Conservation (phyloP, 2,329 filamentous ascomycete genomes). For the Beauveria bassiana region DNA sequence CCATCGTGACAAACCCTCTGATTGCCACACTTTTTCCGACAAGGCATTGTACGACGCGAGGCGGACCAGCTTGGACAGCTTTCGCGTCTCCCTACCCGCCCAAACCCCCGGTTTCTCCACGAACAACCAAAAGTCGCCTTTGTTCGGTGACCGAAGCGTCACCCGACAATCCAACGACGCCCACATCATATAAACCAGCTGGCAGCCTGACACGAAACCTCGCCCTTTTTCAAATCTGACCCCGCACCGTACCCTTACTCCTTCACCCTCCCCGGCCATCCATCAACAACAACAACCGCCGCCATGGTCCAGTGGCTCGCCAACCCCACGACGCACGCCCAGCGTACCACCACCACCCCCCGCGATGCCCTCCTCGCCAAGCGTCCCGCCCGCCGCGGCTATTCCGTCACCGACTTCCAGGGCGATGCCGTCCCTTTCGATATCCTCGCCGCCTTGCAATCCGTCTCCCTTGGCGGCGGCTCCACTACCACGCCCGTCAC, state of each 20-base stretch:
- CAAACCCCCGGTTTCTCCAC: constrained; percentile 5
- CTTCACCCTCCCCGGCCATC: too few species aligned
- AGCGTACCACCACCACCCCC: not conserved
- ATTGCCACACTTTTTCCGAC: not conserved
- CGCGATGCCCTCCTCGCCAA: constrained; percentile 11
- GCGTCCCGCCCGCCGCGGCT: constrained; percentile 34
- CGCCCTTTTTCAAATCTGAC: not conserved
- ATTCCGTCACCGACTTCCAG: constrained; percentile 39
- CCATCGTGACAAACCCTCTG: not conserved
- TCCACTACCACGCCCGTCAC: constrained; percentile 12
- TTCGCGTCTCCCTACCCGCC: constrained; percentile 5
- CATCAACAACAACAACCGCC: not conserved
- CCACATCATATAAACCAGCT: not conserved
- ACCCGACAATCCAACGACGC: not conserved
- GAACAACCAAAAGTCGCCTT: not conserved
- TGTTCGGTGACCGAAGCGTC: not conserved
- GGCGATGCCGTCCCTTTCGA: constrained; percentile 20
- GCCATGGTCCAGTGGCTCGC: constrained; percentile 28
- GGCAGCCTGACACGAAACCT: not conserved
- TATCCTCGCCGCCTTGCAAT: constrained; percentile 13
- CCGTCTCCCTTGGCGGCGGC: constrained; percentile 12
- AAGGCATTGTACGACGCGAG: not conserved
- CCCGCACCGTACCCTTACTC: too few species aligned
- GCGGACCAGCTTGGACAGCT: not conserved
- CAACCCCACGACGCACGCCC: constrained; percentile 15